These are phyloP conservation scores for Candida sithepensis DNA, from an alignment of 805 yeast genomes.

Conservation along the genomic window DNA sequence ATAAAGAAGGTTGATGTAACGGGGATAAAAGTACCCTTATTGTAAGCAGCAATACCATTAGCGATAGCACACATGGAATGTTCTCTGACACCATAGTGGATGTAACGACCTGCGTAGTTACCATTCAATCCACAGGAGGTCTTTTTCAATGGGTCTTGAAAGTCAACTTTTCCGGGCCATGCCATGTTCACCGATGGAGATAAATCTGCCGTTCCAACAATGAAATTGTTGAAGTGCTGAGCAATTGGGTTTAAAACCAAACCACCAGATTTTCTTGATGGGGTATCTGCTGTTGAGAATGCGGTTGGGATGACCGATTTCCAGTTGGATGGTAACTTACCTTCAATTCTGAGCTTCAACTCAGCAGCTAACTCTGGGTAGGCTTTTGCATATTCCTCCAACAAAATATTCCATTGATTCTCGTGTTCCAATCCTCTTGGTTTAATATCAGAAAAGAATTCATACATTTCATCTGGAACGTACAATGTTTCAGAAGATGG, in stretches of 20 bases:
- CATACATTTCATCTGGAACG: conserved; percentile 81
- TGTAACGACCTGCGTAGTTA: conserved; percentile 84
- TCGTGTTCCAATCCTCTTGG: conserved; percentile 62
- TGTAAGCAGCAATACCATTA: conserved; percentile 93
- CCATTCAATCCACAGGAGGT: conserved; percentile 53
- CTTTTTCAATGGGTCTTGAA: conserved; percentile 75
- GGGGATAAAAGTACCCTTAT: conserved; percentile 81
- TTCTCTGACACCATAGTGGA: conserved; percentile 97
- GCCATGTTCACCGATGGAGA: conserved; percentile 90
- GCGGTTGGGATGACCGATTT: conserved; percentile 70
- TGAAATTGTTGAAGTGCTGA: conserved; percentile 58
- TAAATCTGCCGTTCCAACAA: conserved; percentile 98
- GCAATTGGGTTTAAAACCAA: conserved; percentile 59
- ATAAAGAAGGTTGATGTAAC: conserved; percentile 61
- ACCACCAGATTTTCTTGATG: conserved; percentile 93
- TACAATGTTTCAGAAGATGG: conserved; percentile 75
- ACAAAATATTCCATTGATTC: conserved; percentile 65
- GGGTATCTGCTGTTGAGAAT: conserved; percentile 79
- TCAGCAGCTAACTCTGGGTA: conserved; percentile 79
- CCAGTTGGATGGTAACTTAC: conserved; percentile 84
- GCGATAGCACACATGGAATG: conserved; percentile 98
- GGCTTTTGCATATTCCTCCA: conserved; percentile 56
- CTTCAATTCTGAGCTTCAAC: conserved; percentile 67
- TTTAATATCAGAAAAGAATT: conserved; percentile 55
- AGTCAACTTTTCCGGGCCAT: conserved; percentile 77